Evolutionary conservation across 140 eudicot species (phyloP), one percentile per base, ranked within the genome.

Genomic region (Bidens hawaiensis): DNA sequence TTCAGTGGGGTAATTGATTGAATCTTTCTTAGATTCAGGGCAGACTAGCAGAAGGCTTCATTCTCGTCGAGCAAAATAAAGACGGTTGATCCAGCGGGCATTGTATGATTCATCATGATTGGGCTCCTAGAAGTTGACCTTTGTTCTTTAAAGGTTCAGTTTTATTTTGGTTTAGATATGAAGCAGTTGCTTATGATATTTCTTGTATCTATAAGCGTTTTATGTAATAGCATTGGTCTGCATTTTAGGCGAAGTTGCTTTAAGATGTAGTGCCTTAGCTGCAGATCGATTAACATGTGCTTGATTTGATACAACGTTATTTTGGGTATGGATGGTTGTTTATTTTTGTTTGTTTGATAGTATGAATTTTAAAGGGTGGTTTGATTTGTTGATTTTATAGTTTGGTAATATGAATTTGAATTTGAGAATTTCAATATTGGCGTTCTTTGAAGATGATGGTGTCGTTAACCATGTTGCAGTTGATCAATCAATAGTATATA

Each of bases 1-100:
- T 95, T 84, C 93, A 0, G 80, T 87, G 96, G 67, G 96, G 27
- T 91, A 13, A 69, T 11, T 47, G 19, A 6, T 26, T 27, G 22
- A 54, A n/a, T 26, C 57, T 50, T 50, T 50, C 30, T 50, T 23
- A 50, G 57, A 23, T 50, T 50, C 1, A 9, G 28, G 1, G 8
- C 10, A 12, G 5, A 10, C 0, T 19, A 0, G 9, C 6, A 50
- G 31, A 65, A 56, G 43, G 73, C 78, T 73, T 67, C 17, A 82
- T 77, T 47, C 74, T 82, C 70, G 85, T 81, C 79, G 83, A 87
- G 93, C 67, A 66, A 23, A 9, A 16, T 25, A 58, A 14, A 8
- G 30, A 45, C n/a, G 19, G 38, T 50, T 22, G 65, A 25, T 18
- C 30, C 7, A 17, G 74, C 1, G 55, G 69, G 60, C 17, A 52